Conservation (phyloP, 2,329 filamentous ascomycete genomes). For the Periconia sp. region DNA sequence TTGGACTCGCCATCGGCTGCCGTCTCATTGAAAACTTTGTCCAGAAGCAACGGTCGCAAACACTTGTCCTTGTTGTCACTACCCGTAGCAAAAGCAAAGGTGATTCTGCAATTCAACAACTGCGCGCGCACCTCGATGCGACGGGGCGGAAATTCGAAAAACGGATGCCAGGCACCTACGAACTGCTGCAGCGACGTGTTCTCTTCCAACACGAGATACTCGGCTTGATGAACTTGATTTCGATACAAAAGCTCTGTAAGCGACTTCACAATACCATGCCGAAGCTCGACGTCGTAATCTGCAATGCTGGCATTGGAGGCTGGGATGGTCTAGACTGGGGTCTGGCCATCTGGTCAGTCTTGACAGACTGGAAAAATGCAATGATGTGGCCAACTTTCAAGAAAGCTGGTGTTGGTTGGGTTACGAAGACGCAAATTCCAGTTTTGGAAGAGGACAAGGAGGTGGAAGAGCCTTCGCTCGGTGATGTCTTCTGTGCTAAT, state of each 20-base stretch:
- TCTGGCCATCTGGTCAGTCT: slow-evolving; percentile 59
- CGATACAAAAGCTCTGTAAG: slow-evolving; percentile 60
- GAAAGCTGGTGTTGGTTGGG: slow-evolving; percentile 62
- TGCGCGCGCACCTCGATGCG: slow-evolving; percentile 67
- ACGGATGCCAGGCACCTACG: slow-evolving; percentile 45
- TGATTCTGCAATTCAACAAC: slow-evolving; percentile 69
- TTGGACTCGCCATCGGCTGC: slow-evolving; percentile 83
- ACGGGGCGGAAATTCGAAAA: slow-evolving; percentile 46
- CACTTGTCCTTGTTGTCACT: slow-evolving; percentile 81
- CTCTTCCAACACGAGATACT: slow-evolving; percentile 62
- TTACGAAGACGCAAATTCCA: slow-evolving; percentile 61
- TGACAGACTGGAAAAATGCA: slow-evolving; percentile 70
- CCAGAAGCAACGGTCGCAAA: slow-evolving; percentile 66
- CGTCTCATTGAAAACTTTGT: slow-evolving; percentile 92
- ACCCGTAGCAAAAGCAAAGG: slow-evolving; percentile 80
- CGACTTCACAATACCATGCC: slow-evolving; percentile 64
- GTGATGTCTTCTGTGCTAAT: slow-evolving; percentile 87
- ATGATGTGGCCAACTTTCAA: slow-evolving; percentile 83
- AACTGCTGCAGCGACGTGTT: slow-evolving; percentile 52
- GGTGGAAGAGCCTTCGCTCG: slow-evolving; percentile 65
- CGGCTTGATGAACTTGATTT: slow-evolving; percentile 63
- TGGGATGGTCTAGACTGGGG: slow-evolving; percentile 81
- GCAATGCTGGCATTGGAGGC: slow-evolving; percentile 88
- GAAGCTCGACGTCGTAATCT: slow-evolving; percentile 77
- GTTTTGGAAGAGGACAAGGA: slow-evolving; percentile 17